Evolutionary conservation across 768 basidiomycete species (phyloP).

Genomic region (Termitomyces sp.): DNA sequence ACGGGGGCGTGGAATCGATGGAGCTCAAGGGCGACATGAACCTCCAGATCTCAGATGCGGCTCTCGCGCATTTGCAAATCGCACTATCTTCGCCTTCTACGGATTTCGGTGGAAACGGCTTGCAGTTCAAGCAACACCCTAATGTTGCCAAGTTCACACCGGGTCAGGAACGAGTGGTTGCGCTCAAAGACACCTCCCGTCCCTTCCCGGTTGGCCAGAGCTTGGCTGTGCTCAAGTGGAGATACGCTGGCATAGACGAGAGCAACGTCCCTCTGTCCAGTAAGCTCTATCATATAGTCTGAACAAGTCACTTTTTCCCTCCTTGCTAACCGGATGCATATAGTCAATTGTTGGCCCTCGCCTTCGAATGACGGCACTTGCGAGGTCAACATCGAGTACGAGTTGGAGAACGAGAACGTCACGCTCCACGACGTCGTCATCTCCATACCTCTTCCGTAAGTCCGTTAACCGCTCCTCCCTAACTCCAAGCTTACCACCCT

Average conservation of each 20-base stretch:
- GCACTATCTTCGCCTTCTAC: conserved; percentile 50
- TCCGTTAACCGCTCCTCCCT: neutral
- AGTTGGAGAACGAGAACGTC: conserved; percentile 82
- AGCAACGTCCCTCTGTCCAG: conserved; percentile 87
- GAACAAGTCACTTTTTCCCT: neutral
- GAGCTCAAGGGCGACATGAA: conserved; percentile 96
- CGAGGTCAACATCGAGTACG: conserved; percentile 96
- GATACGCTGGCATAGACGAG: conserved; percentile 88
- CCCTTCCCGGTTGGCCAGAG: conserved; percentile 86
- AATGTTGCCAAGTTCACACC: conserved; percentile 84
- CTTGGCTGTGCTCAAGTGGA: conserved; percentile 89
- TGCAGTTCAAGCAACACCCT: conserved; percentile 98
- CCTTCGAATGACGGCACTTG: conserved; percentile 88
- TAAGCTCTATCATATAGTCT: conserved; percentile 33
- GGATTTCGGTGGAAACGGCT: conserved; percentile 55
- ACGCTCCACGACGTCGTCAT: conserved; percentile 82
- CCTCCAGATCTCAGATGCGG: conserved; percentile 74
- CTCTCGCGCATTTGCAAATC: conserved; percentile 68
- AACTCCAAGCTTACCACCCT: neutral
- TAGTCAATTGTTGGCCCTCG: conserved; percentile 97
- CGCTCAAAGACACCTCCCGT: conserved; percentile 77
- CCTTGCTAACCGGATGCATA: neutral
- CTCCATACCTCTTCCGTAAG: conserved; percentile 90
- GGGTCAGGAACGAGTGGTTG: conserved; percentile 57
- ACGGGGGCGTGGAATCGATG: conserved; percentile 87